Percentiles rank a stretch among this genome's conserved stretches.
phyloP scores from a whole-genome alignment of 345 rosid genomes.

The Gossypium arboreum region DNA sequence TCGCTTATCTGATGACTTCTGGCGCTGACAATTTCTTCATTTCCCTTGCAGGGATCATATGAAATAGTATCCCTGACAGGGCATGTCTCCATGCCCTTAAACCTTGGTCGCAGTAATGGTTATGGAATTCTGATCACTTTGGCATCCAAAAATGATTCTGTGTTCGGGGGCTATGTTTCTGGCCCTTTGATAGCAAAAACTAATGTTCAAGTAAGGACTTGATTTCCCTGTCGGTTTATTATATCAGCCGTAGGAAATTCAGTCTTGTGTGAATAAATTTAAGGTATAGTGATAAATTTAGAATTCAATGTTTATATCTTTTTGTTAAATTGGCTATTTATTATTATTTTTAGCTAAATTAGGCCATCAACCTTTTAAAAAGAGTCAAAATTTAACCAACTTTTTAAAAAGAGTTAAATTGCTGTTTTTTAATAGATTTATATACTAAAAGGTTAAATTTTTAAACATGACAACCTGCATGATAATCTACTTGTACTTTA shows the following conservation, averaged over 20 bases:
- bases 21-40: not conserved
- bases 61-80: not conserved
- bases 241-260: not conserved
- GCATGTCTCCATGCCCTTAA: not conserved
- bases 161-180: not conserved
- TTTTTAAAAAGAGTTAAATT: too few species aligned
- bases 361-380: too few species aligned
- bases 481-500: too few species aligned
- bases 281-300: too few species aligned
- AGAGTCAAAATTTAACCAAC: too few species aligned
- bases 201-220: constrained; percentile 4
- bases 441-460: too few species aligned
- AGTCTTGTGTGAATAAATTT: not conserved
- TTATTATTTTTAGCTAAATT: too few species aligned
- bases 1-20: not conserved
- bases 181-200: not conserved
- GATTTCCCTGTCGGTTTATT: not conserved
- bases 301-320: too few species aligned
- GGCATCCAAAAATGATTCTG: not conserved
- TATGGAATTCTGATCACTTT: not conserved
- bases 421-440: too few species aligned
- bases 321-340: too few species aligned
- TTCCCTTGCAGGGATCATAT: not conserved
- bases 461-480: too few species aligned
- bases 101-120: not conserved